phyloP scores from a whole-genome alignment of 768 basidiomycete genomes.

The Kondoa subrosea region DNA sequence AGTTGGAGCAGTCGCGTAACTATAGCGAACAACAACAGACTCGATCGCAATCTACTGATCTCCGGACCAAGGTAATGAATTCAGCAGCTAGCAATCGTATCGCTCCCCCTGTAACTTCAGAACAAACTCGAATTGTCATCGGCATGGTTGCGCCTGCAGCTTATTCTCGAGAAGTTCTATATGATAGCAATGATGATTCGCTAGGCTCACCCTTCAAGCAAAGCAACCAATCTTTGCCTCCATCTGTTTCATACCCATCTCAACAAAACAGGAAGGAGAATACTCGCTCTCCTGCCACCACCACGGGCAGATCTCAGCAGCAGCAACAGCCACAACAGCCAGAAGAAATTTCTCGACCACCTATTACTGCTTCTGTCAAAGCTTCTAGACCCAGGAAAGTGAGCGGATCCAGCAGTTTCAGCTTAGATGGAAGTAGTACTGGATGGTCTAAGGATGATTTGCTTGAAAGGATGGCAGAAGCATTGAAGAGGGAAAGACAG shows the following conservation, averaged over 20 bases:
- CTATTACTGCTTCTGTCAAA: background rate
- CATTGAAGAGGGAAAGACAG: background rate
- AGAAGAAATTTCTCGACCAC: background rate
- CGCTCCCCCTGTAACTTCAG: background rate
- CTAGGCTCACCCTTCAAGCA: background rate
- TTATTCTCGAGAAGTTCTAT: background rate
- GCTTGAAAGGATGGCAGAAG: conserved; percentile 8
- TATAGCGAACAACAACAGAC: background rate
- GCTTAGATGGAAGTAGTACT: background rate
- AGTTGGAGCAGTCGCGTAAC: background rate
- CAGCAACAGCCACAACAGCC: background rate
- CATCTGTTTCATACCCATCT: no score
- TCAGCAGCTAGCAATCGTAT: background rate
- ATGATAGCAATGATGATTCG: background rate
- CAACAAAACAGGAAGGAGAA: no score
- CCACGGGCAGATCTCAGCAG: background rate
- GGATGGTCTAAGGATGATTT: conserved; percentile 8
- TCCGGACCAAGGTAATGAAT: background rate
- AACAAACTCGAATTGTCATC: no score
- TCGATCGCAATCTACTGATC: background rate
- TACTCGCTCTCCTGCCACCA: no score
- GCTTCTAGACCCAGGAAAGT: background rate
- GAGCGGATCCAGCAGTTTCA: background rate
- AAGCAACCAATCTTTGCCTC: no score
- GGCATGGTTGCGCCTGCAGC: background rate